Evolutionary conservation across 257 asterid genomes (phyloP), one percentile per base, ranked within the genome.

Genomic region (Nyctanthes arbortristis): DNA sequence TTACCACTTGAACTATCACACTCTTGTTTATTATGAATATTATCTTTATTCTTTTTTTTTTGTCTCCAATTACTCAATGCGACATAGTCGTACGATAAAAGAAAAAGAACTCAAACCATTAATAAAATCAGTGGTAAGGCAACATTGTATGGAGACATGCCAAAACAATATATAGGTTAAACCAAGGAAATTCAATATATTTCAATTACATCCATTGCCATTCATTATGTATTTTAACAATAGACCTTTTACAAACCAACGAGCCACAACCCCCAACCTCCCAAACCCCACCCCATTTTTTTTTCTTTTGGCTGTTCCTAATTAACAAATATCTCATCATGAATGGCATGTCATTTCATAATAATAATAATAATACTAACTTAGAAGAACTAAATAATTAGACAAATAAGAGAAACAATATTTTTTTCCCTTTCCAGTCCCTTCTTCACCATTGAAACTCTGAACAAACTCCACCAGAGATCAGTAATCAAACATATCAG

Each of bases 401-500:
- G 31, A 52, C 12, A 39, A 39, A 39, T 10, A 2, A 49, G 20
- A 49, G 18, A 18, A 47, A n/a, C 18, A 1, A 47, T 20, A 14
- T 47, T 18, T 18, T n/a, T 47, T n/a, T 6, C 20, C 20, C 7
- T 4, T 6, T 20, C 6, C 7, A 1, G 6, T 2, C 47, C 35
- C 39, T 39, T 25, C 43, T 27, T 40, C 59, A 28, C 60, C 65
- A 30, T 32, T 40, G 27, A 30, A 24, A 13, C 36, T 12, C 22
- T 49, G 5, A 32, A 34, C 58, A 43, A 56, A 55, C 59, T 59
- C 63, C 40, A 62, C 31, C 30, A 52, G 32, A 43, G 57, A 57
- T 85, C 73, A 89, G 74, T 77, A 84, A 61, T 81, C 87, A 73
- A 83, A 84, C 81, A 88, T 81, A 49, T 86, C 94, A 58, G 87